Evolutionary conservation across 306 rosid genomes (phyloP).

Genomic region (Myrica gale): DNA sequence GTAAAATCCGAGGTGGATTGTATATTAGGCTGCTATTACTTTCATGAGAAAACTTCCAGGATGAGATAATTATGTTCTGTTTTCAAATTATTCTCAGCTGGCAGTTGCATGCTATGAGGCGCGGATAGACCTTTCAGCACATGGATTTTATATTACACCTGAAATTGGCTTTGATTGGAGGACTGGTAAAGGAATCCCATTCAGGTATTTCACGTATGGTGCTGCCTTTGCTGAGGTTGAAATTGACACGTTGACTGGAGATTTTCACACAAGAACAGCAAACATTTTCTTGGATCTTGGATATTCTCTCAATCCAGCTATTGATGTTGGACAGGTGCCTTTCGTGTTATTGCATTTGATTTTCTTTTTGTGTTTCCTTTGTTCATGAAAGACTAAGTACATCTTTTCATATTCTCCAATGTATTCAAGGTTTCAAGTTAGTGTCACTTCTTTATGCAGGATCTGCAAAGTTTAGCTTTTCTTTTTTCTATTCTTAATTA

Average conservation of each 20-base stretch:
- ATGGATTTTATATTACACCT: slow-evolving; percentile 83
- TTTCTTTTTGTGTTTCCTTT: background rate
- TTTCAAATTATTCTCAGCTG: slow-evolving; percentile 56
- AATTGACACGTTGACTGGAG: slow-evolving; percentile 90
- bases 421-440: background rate
- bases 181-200: slow-evolving; percentile 74
- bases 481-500: background rate
- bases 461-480: background rate
- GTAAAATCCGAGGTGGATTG: slow-evolving; percentile 3
- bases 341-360: background rate
- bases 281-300: slow-evolving; percentile 81
- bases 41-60: slow-evolving; percentile 15
- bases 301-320: slow-evolving; percentile 86
- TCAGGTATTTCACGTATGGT: slow-evolving; percentile 84
- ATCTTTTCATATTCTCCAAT: background rate
- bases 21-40: slow-evolving; percentile 7
- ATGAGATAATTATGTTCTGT: slow-evolving; percentile 20
- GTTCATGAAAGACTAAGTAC: background rate
- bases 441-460: background rate
- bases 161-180: slow-evolving; percentile 86
- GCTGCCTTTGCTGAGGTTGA: slow-evolving; percentile 98
- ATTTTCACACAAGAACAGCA: slow-evolving; percentile 81
- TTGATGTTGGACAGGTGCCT: slow-evolving; percentile 87
- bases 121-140: slow-evolving; percentile 95
- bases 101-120: slow-evolving; percentile 71